phyloP scores from a whole-genome alignment of 768 basidiomycete genomes.

The Sutorius australiensis region DNA sequence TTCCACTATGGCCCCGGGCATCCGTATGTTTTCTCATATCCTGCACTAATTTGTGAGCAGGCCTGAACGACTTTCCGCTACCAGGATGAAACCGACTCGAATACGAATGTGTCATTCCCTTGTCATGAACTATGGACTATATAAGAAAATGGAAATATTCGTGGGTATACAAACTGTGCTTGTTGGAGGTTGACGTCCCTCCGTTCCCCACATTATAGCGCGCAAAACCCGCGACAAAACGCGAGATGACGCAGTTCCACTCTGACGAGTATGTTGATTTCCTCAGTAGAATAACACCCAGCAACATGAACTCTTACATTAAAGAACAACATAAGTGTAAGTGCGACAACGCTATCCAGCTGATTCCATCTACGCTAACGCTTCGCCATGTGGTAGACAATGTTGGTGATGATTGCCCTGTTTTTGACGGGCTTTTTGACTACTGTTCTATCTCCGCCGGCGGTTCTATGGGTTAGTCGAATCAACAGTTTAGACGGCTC shows the following conservation, averaged over 20 bases:
- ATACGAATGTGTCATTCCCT: conserved; percentile 99
- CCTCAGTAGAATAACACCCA: conserved; percentile 87
- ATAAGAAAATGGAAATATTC: conserved; percentile 99
- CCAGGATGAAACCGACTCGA: conserved; percentile 93
- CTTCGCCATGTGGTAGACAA: conserved; percentile 57
- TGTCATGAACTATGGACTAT: conserved; percentile 99
- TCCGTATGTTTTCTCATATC: conserved; percentile 51
- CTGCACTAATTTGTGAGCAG: neutral
- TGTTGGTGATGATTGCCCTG: conserved; percentile 97
- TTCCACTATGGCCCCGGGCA: conserved; percentile 99
- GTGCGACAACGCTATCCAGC: conserved; percentile 16
- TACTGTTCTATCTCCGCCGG: conserved; percentile 99
- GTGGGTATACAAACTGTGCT: conserved; percentile 48
- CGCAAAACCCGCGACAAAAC: conserved; percentile 98
- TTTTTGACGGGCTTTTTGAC: conserved; percentile 97
- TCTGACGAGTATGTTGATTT: conserved; percentile 99
- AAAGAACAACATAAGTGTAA: conserved; percentile 96
- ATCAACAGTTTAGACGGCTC: neutral
- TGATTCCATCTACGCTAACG: neutral
- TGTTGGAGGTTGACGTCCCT: neutral
- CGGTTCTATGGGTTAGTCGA: conserved; percentile 88
- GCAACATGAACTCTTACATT: conserved; percentile 89
- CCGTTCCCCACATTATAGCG: conserved; percentile 49
- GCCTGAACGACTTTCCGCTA: neutral
- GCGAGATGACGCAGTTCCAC: conserved; percentile 99